Conservation (phyloP, 495 filamentous ascomycete genomes). For the Cryomyces antarcticus region DNA sequence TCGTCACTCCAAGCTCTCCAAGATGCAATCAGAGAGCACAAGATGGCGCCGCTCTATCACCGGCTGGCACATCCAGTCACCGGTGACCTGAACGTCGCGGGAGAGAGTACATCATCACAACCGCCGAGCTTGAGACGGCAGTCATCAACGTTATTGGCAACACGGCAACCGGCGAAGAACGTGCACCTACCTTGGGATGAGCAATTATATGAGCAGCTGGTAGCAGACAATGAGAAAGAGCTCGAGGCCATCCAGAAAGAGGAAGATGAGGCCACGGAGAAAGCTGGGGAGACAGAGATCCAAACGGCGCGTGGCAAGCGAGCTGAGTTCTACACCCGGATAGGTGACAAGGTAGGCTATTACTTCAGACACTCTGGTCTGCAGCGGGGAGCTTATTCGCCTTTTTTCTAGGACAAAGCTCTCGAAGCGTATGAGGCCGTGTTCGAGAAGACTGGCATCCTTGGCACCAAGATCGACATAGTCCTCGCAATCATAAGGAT, state of each 20-base stretch:
- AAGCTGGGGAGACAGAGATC: constrained; percentile 88
- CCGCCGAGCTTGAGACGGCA: constrained; percentile 18
- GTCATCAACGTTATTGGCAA: constrained; percentile 44
- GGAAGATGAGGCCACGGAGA: constrained; percentile 51
- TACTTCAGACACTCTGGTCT: neutral
- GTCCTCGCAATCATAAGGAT: constrained; percentile 91
- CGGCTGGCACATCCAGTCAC: constrained; percentile 88
- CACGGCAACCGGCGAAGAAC: constrained; percentile 35
- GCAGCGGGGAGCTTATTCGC: neutral
- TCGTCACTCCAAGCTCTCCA: constrained; percentile 64
- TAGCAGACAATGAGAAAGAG: constrained; percentile 78
- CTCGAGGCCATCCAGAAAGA: constrained; percentile 84
- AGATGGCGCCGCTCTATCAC: constrained; percentile 93
- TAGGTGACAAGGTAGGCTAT: constrained; percentile 74
- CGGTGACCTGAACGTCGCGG: constrained; percentile 62
- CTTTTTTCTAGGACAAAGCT: constrained; percentile 56
- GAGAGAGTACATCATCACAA: constrained; percentile 46
- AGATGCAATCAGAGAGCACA: constrained; percentile 78
- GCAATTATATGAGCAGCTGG: constrained; percentile 60
- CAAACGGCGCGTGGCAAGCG: constrained; percentile 81
- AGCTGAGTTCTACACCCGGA: constrained; percentile 83
- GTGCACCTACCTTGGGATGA: constrained; percentile 79
- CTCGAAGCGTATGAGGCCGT: constrained; percentile 78
- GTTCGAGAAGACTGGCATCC: constrained; percentile 79
- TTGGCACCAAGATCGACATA: constrained; percentile 91